Evolutionary conservation across 345 rosid genomes (phyloP).

Genomic region (Pugionium dolabratum): DNA sequence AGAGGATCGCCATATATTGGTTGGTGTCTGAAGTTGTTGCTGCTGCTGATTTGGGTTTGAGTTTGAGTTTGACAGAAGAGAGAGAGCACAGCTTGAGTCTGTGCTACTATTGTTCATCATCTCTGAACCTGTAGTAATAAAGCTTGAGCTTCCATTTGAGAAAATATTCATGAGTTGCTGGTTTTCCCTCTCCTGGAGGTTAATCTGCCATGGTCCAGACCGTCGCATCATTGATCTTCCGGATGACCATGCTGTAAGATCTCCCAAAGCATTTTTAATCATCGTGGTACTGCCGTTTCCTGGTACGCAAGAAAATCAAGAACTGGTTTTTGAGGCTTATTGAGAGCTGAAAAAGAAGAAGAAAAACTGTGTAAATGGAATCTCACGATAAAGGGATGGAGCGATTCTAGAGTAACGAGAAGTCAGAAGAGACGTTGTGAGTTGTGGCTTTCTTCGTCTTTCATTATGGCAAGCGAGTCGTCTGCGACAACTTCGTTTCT

Average conservation of each 20-base stretch:
- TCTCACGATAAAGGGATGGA: conserved; percentile 59
- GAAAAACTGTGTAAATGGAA: background rate
- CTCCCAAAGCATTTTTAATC: conserved; percentile 27
- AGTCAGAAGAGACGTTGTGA: conserved; percentile 41
- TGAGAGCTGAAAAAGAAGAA: background rate
- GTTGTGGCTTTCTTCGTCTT: conserved; percentile 82
- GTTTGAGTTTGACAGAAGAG: conserved; percentile 73
- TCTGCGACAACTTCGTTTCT: conserved; percentile 89
- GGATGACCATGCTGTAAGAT: conserved; percentile 39
- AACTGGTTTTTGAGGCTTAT: conserved; percentile 2
- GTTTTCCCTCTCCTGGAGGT: conserved; percentile 36
- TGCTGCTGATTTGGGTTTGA: conserved; percentile 57
- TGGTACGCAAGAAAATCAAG: conserved; percentile 7
- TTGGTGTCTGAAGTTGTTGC: conserved; percentile 42
- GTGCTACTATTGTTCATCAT: conserved; percentile 51
- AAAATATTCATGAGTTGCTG: conserved; percentile 48
- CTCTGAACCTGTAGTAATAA: conserved; percentile 41
- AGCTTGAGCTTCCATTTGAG: conserved; percentile 50
- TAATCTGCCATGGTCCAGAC: conserved; percentile 28
- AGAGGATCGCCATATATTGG: conserved; percentile 29
- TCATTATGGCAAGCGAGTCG: conserved; percentile 86
- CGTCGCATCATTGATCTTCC: conserved; percentile 39
- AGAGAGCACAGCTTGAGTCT: conserved; percentile 23
- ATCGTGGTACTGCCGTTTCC: conserved; percentile 25
- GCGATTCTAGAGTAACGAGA: conserved; percentile 52